Evolutionary conservation across 768 basidiomycete genomes (phyloP), one percentile per base, ranked within the genome.

Genomic region (Lyophyllum decastes): DNA sequence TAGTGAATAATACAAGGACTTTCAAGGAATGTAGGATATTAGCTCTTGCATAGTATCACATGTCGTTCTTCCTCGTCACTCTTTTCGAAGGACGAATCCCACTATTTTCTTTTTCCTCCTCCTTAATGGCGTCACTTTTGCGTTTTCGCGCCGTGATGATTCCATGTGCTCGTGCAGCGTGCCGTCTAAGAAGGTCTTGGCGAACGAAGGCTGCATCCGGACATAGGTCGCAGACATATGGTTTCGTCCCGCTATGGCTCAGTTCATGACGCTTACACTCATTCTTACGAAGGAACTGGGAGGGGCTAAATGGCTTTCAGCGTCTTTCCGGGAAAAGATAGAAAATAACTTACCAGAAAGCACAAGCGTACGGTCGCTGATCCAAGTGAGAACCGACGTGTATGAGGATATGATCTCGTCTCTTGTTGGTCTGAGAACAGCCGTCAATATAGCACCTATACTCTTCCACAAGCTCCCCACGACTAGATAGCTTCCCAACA

Each of bases 181-280:
- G 88, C 60, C 88, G 78, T 64, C 79, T 86, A 54, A 89, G 74
- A 30, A 90, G 77, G 65, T 90, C 88, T 65, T 85, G 85, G 43
- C 88, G 82, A 46, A 83, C 83, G 56, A 88, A 90, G 30, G 79
- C 78, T 54, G 79, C 76, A 41, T 76, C 76, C 7, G 77, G 73
- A 54, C 88, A 90, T 38, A 84, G 70, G 49, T 76, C 64, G 57
- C 89, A 90, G 21, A 73, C 72, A 60, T 81, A 88, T 7, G 88
- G 88, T 57, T 85, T 80, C 40, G 70, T 61, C 14, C 83, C 84
- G 11, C 75, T 80, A 64, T 90, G 88, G 58, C 82, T 84, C 14
- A 83, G 76, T 68, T 88, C 87, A 59, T 90, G 89, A 25, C 89
- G 82, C 66, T 88, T 89, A 73, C 86, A 88, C 67, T 90, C 88